Percentiles rank a stretch among this genome's conserved stretches.
Conservation (phyloP, 345 rosid species). For the Psidium friedrichsthalianum region DNA sequence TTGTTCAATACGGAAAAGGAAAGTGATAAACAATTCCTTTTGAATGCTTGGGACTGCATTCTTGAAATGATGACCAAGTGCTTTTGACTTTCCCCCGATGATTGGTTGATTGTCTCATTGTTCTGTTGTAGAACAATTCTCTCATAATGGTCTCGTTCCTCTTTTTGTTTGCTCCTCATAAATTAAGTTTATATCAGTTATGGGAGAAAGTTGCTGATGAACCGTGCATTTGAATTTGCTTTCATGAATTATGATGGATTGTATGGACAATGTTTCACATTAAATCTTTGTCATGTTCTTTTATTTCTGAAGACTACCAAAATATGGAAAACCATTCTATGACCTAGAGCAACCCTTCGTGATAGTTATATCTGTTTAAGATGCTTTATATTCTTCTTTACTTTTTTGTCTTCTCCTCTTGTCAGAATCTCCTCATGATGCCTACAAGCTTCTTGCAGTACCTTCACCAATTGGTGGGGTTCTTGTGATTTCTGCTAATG, state of each 20-base stretch:
- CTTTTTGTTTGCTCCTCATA: background rate
- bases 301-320: background rate
- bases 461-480: conserved; percentile 98
- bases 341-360: background rate
- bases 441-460: conserved; percentile 91
- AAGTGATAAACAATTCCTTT: background rate
- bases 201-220: background rate
- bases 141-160: background rate
- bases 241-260: background rate
- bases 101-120: background rate
- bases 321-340: background rate
- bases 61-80: background rate
- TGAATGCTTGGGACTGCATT: background rate
- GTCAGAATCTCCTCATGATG: conserved; percentile 93
- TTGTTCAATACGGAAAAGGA: background rate
- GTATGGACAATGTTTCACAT: background rate
- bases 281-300: background rate
- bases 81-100: background rate
- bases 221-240: background rate
- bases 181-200: background rate
- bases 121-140: background rate
- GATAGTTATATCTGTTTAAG: background rate
- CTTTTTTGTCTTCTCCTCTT: conserved; percentile 6
- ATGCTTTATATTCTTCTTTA: background rate
- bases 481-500: conserved; percentile 75